Evolutionary conservation across 1,139 yeast genomes (phyloP), one percentile per base, ranked within the genome.

Genomic region (Magnusiomyces tetraspermus): DNA sequence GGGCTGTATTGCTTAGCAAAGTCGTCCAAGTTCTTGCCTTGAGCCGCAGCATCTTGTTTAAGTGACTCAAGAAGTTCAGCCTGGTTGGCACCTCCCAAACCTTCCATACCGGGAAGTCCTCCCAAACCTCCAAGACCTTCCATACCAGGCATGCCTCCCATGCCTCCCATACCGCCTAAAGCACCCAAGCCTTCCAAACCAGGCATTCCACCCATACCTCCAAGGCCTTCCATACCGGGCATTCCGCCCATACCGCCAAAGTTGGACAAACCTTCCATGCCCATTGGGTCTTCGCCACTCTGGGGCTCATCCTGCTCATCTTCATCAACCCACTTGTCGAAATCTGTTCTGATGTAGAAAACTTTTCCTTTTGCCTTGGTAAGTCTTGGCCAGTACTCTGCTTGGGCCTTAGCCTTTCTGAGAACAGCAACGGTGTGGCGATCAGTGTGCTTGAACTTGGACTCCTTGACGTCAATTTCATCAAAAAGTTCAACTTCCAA

Each of bases 311-410:
- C 88, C 71, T 87, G 96, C 70, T 88, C 96, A 64, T 89, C 96
- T 73, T 88, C 95, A 67, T 88, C 96, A 46, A 85, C 94, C 98
- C 98, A 92, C 71, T 83, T 86, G 73, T 90, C 96, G 65, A 92
- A 92, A 67, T 92, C 98, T 17, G 98, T 92, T 75, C 87, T 85
- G 67, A 92, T 80, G 70, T 79, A 87, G 61, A 79, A 84, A 59
- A 75, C 77, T 66, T 78, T 85, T 61, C 76, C 75, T 72, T 82
- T 85, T 64, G 79, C 87, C 72, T 82, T 86, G 59, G 84, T 85
- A 69, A 85, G 77, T 69, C 95, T 80, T 67, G 90, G 97, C 98
- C 97, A 94, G 75, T 74, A 90, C 66, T 89, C 97, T 56, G 74
- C 80, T 62, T 78, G 70, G 49, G 76, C 66, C 58, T 74, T 76